phyloP scores from a whole-genome alignment of 208 protist species.

The Leishmania major region DNA sequence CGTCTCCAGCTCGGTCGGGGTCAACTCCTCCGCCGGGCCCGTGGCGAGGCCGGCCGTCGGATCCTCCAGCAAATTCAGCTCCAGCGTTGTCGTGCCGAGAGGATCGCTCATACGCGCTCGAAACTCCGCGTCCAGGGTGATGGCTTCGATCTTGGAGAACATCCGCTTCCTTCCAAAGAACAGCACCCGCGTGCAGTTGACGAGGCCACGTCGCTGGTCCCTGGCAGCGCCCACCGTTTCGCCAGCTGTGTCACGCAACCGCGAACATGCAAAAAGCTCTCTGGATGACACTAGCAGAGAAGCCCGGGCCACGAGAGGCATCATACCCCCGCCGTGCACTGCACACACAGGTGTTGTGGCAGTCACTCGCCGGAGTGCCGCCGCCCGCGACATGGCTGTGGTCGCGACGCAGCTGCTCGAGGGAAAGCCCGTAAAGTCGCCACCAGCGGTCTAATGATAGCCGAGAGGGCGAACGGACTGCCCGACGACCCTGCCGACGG shows the following conservation, averaged over 20 bases:
- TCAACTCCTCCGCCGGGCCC: constrained; percentile 75
- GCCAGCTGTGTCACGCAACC: not conserved
- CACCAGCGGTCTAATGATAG: no score
- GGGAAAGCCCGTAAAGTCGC: not conserved
- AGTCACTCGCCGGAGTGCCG: not conserved
- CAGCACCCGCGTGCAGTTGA: not conserved
- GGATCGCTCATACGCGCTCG: constrained; percentile 1
- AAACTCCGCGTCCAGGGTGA: not conserved
- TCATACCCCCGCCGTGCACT: not conserved
- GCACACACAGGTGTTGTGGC: no score
- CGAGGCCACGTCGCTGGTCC: not conserved
- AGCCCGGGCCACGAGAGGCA: not conserved
- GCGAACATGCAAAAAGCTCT: not conserved
- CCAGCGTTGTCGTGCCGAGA: constrained; percentile 30
- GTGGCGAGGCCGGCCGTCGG: constrained; percentile 79
- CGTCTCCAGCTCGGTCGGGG: constrained; percentile 65
- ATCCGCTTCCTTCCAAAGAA: not conserved
- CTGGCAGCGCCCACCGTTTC: not conserved
- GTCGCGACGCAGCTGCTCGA: not conserved
- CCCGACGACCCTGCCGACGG: no score
- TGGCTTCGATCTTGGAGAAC: constrained; percentile 2
- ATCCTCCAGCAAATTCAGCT: constrained; percentile 83
- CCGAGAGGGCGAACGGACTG: no score
- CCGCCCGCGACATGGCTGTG: not conserved
- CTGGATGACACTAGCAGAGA: not conserved